Evolutionary conservation across 2,329 filamentous ascomycete species (phyloP).

Genomic region (Colletotrichum shisoi): DNA sequence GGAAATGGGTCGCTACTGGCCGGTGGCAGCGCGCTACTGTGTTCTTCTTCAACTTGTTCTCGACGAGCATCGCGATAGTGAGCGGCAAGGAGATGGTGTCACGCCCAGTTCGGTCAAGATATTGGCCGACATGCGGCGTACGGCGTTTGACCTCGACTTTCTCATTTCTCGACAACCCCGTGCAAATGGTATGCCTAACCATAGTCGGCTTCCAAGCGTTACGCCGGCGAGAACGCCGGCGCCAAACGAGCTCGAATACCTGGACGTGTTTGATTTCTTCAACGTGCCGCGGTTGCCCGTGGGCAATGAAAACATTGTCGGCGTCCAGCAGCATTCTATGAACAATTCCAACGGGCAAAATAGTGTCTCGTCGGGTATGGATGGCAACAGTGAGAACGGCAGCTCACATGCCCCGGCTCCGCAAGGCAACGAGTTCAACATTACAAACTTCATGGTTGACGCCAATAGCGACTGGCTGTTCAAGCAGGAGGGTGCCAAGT

Average conservation of each 20-base stretch:
- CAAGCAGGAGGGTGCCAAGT: slow-evolving; percentile 56
- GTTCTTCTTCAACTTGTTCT: slow-evolving; percentile 81
- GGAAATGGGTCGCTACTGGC: slow-evolving; percentile 84
- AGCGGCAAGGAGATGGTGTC: slow-evolving; percentile 75
- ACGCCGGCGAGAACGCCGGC: slow-evolving; percentile 74
- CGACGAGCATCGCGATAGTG: slow-evolving; percentile 83
- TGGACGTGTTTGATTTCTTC: slow-evolving; percentile 95
- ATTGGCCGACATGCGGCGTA: slow-evolving; percentile 88
- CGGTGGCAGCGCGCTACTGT: slow-evolving; percentile 83
- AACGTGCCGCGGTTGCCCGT: slow-evolving; percentile 80
- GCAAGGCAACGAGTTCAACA: slow-evolving; percentile 72
- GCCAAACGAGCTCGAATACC: slow-evolving; percentile 84
- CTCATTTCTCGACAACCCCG: slow-evolving; percentile 83
- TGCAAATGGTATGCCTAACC: slow-evolving; percentile 45
- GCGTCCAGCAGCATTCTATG: slow-evolving; percentile 39
- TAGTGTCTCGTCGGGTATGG: slow-evolving; percentile 36
- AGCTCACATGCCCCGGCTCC: slow-evolving; percentile 46
- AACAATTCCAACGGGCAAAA: slow-evolving; percentile 40
- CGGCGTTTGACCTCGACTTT: slow-evolving; percentile 88
- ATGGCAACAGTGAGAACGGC: slow-evolving; percentile 41
- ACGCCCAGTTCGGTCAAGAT: slow-evolving; percentile 87
- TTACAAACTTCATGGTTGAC: slow-evolving; percentile 80
- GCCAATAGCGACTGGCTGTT: slow-evolving; percentile 79
- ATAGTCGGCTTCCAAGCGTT: slow-evolving; percentile 59
- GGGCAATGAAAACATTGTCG: slow-evolving; percentile 48